Base-by-base conservation (phyloP, 495 filamentous ascomycete species). In the Penicillium coprophilum region DNA sequence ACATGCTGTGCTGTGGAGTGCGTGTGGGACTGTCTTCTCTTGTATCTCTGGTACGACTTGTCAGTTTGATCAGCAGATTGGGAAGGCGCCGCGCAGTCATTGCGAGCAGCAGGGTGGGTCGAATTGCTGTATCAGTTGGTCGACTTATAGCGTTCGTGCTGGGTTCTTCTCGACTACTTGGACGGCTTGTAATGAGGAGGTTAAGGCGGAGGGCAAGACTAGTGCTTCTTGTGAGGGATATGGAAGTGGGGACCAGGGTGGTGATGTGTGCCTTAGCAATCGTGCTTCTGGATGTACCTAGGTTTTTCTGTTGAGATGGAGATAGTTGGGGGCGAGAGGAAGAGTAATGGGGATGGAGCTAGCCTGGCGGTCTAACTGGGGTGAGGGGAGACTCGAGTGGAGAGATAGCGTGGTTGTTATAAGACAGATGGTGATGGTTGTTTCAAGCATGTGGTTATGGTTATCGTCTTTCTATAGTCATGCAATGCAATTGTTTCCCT, bases 81-180 rank as follows among this genome's bases (percentile, higher is more conserved):
- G 15, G 12, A 40, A 41, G 49, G 49, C 49, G 4, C 49, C 49
- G 20, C 21, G 36, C 5, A 40, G 34, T 30, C 49, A 30, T 15
- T 40, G 34, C 12, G 34, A 51, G 34, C 5, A n/a, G 36, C 34
- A 51, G 9, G 49, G 49, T 15, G 34, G 34, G 0, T 40, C 21
- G 13, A 51, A 51, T 23, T 51, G 49, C 49, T 51, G 34, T 30
- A 30, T 40, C 20, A 40, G 49, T 51, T 51, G 21, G 49, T 51
- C 49, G 36, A 39, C 10, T 10, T 51, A 51, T 40, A 39, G n/a
- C 20, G 34, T 51, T 8, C 34, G 49, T 4, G 34, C 13, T 40
- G 34, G 49, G 23, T 28, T 51, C 7, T 51, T 51, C 23, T 17
- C 49, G 34, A 40, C 15, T 51, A 51, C 49, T 40, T 51, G 32